These are phyloP conservation scores for Pisolithus albus DNA, from an alignment of 768 basidiomycete genomes.

Conservation along the genomic window DNA sequence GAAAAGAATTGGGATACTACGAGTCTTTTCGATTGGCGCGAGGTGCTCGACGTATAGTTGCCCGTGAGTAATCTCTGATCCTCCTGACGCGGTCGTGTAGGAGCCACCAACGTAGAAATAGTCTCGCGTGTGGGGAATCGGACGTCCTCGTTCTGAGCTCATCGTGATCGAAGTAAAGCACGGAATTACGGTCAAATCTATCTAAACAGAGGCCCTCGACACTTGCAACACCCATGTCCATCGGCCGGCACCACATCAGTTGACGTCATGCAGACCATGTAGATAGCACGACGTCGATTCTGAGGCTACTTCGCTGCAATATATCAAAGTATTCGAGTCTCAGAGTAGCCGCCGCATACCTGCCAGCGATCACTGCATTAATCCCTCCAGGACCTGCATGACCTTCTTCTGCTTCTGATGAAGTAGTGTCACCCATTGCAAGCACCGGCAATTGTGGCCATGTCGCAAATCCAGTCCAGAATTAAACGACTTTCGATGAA, in stretches of 20 bases:
- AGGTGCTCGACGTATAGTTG: conserved; percentile 51
- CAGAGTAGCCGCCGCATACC: neutral
- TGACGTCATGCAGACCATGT: no score
- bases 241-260: no score
- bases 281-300: neutral
- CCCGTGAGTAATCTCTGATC: conserved; percentile 33
- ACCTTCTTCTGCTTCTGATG: conserved; percentile 62
- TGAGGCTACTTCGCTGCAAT: neutral
- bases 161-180: neutral
- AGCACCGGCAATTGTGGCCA: conserved; percentile 1
- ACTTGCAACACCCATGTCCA: no score
- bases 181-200: no score
- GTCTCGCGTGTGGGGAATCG: conserved; percentile 37
- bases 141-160: neutral
- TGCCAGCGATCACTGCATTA: conserved; percentile 24
- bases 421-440: neutral
- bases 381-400: conserved; percentile 59
- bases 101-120: conserved; percentile 45
- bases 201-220: neutral
- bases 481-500: neutral
- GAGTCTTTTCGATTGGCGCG: conserved; percentile 32
- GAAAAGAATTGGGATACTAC: conserved; percentile 37
- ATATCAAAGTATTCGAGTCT: neutral
- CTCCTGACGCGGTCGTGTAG: conserved; percentile 28
- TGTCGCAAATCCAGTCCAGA: neutral